Evolutionary conservation across 768 basidiomycete genomes (phyloP), one percentile per base, ranked within the genome.

Genomic region (Boletus subparvulus): DNA sequence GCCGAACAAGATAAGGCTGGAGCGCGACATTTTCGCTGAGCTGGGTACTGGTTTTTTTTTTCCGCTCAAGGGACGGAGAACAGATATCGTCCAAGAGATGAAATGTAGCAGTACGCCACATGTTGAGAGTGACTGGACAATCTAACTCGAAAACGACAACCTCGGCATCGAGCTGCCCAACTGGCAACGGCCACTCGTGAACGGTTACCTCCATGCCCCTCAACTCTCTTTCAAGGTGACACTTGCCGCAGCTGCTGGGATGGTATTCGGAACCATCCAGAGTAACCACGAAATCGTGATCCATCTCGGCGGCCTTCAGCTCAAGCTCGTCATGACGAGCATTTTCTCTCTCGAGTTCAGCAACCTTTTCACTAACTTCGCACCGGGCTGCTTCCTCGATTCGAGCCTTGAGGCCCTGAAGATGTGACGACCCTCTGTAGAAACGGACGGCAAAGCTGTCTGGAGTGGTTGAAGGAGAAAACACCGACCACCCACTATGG

Each of bases 151-250:
- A 82, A 1, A 80, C 65, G 14, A 73, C 67, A 0, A 61, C 61
- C 48, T 73, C 66, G 0, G 70, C 70, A 6, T 52, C 17, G 5
- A 62, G 12, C 6, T n/a, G 19, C 9, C 60, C 45, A 1, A 49
- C 32, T 0, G 81, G 79, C 39, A 83, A 59, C 0, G 81, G 82
- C 80, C 79, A 80, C 50, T 83, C 81, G 35, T 78, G 68, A 4
- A 77, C 60, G 1, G 26, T 0, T 19, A 82, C 80, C 0, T 24
- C 2, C 66, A 80, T 59, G 0, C 0, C n/a, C 68, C 63, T 32
- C 9, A 32, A 32, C 47, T 62, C 17, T 16, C 44, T 50, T 17
- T 70, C 50, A 19, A 72, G 42, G 2, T 6, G 4, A 43, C 78
- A 79, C 50, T 71, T 76, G 1, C 19, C 3, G 51, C 74, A 77